Percentiles rank a stretch among this genome's conserved stretches.
Evolutionary conservation across 768 basidiomycete species (phyloP).

Genomic region (Pleurotus eryngii): DNA sequence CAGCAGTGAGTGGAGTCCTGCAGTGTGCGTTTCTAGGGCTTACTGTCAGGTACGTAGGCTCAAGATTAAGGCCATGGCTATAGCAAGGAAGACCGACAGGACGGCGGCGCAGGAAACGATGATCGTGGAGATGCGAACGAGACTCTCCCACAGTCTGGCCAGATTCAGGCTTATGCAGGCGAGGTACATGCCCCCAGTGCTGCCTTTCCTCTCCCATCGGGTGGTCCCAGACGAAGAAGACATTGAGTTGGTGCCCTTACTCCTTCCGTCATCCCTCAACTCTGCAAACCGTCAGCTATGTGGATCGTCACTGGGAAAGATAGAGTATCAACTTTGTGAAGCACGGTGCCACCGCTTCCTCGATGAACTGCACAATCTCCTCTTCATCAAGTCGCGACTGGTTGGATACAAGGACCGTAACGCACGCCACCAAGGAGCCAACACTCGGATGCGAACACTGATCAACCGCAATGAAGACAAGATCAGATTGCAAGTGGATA

Average conservation of each 20-base stretch:
- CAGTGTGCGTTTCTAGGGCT: background rate
- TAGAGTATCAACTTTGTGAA: background rate
- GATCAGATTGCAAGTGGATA: background rate
- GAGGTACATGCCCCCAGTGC: background rate
- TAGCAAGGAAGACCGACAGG: background rate
- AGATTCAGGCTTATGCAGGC: background rate
- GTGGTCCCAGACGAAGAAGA: background rate
- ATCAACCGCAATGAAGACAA: background rate
- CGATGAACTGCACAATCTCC: background rate
- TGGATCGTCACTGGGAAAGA: background rate
- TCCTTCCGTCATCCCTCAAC: background rate
- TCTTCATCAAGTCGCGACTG: background rate
- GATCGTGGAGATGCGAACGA: background rate
- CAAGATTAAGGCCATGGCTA: background rate
- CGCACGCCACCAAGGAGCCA: background rate
- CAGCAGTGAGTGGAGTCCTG: slow-evolving; percentile 13
- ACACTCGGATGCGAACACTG: background rate
- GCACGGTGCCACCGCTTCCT: background rate
- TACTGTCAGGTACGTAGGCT: background rate
- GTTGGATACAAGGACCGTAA: background rate
- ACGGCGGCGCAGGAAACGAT: background rate
- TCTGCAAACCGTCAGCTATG: background rate
- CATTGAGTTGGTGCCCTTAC: background rate
- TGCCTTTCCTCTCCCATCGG: background rate
- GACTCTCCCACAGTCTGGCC: background rate